Evolutionary conservation across 371 early-diverging fungal genomes (phyloP), one percentile per base, ranked within the genome.

Genomic region (Mortierella sp.): DNA sequence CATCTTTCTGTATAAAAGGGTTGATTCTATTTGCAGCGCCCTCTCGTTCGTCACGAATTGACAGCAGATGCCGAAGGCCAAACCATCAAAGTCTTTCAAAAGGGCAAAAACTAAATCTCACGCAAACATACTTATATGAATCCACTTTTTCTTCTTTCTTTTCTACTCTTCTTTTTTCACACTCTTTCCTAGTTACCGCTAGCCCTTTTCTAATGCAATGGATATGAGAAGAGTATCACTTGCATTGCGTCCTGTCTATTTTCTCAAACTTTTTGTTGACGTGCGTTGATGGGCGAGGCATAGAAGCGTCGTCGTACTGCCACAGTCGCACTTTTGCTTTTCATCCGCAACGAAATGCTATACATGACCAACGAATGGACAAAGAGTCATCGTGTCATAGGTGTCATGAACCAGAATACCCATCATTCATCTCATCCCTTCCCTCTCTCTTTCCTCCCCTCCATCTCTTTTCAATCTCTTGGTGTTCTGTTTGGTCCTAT

Each of bases 221-320:
- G 21, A 65, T 18, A 35, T 63, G 63, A 63, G 21, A 38, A 35
- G 41, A 16, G 65, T 63, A n/a, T 68, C 43, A 68, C 24, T 24
- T 24, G 4, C 16, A 38, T 68, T 38, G 38, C 21, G 8, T 21
- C 10, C 35, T 68, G 7, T 21, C 2, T 3, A 11, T 1, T 65
- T 65, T 65, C 65, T 38, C 7, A 65, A 21, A 65, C 65, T 38
- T 6, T 65, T 65, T 65, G 65, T 38, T 65, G 65, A 65, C 24
- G 35, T 32, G 35, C 65, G 41, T 38, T 2, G 24, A 21, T 2
- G 24, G 2, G 38, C 8, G 18, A 10, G 16, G 63, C 27, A 2
- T 2, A 32, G 18, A 32, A 3, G 32, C 6, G 4, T 41, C 6
- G 41, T 41, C 11, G 2, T 68, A 41, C 35, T 18, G 35, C 18